Evolutionary conservation across 768 basidiomycete species (phyloP).

Genomic region (Paxillus ammoniavirescens): DNA sequence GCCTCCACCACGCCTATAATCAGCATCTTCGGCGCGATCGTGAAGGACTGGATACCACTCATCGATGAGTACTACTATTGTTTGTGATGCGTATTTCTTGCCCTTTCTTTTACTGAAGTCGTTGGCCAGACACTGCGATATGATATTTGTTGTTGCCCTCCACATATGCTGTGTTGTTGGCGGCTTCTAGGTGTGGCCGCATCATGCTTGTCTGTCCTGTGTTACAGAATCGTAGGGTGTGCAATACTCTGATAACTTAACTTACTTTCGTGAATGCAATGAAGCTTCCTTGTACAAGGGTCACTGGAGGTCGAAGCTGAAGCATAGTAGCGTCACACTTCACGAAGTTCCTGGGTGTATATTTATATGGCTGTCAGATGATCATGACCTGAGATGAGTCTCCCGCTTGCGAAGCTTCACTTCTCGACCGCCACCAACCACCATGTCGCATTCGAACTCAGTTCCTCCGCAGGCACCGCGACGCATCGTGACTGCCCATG

Average conservation of each 20-base stretch:
- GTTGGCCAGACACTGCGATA: constrained; percentile 41
- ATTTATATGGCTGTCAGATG: background rate
- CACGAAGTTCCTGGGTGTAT: background rate
- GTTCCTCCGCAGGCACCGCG: constrained; percentile 38
- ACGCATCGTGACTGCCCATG: constrained; percentile 53
- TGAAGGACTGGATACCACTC: constrained; percentile 85
- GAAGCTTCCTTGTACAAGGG: background rate
- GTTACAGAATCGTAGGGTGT: background rate
- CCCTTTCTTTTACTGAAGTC: constrained; percentile 1
- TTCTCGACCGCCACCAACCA: background rate
- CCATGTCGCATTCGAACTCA: background rate
- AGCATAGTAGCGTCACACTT: no score
- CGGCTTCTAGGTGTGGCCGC: background rate
- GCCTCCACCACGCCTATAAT: constrained; percentile 60
- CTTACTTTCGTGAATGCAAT: background rate
- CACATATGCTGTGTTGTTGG: constrained; percentile 1
- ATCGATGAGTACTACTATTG: constrained; percentile 93
- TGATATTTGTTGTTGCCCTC: constrained; percentile 25
- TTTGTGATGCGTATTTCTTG: constrained; percentile 35
- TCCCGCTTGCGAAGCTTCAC: background rate
- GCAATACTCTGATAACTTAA: background rate
- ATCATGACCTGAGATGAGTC: background rate
- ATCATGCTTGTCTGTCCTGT: background rate
- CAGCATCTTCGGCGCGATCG: constrained; percentile 63
- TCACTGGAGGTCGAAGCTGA: no score